Evolutionary conservation across 345 rosid species (phyloP), one percentile per base, ranked within the genome.

Genomic region (Ceriops zippeliana): DNA sequence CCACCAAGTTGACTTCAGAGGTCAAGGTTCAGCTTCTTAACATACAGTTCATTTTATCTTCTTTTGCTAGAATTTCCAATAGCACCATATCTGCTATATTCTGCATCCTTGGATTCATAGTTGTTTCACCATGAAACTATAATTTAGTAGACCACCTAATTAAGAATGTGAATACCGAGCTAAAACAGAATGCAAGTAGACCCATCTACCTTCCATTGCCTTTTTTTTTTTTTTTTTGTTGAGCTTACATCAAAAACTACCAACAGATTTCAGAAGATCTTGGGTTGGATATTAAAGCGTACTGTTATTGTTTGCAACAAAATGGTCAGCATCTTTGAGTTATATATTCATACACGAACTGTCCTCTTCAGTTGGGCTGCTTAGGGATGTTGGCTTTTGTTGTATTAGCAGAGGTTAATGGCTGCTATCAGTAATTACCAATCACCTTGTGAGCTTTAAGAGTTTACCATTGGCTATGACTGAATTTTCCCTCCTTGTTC

Each of bases 311-410:
- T 46, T 63, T 22, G 35, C 65, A 51, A 68, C 63, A 62, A 11
- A 24, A 67, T 20, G 28, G 21, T 64, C 34, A 49, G 67, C 11
- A 51, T 38, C 65, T 42, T 66, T 46, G 46, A 61, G 54, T 66
- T 42, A 31, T 20, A 63, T 68, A 34, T 57, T 54, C 64, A 28
- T 26, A 2, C 46, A 22, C 31, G 21, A 35, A 42, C n/a, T 17
- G 11, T 20, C 62, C 58, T 60, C 26, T 22, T 49, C 35, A 46
- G 47, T 47, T 68, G 30, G 17, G 35, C 47, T 19, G 37, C 27
- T 70, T n/a, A 28, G 24, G 24, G 74, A 32, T 32, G 20, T 47
- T 63, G 30, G n/a, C 17, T 13, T 42, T 42, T 42, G 49, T 13
- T 42, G 17, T 13, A 42, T 15, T 42, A 13, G 49, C 16, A 42